Percentiles rank a stretch among this genome's conserved stretches.
Evolutionary conservation across 768 basidiomycete genomes (phyloP).

Genomic region (Clitopilus hobsonii): DNA sequence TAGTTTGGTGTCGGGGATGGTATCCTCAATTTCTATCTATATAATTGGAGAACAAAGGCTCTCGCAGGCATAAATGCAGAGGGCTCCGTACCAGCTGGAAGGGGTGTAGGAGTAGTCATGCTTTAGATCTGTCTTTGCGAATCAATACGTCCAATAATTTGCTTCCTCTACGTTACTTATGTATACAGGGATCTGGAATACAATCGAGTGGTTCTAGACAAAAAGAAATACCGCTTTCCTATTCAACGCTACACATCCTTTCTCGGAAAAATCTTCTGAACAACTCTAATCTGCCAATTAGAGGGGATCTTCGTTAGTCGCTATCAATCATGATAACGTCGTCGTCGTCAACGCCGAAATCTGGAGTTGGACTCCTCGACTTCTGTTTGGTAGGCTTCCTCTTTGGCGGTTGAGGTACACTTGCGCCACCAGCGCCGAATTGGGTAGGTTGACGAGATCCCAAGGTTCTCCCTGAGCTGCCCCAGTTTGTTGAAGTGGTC

Average conservation of each 20-base stretch:
- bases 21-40: slow-evolving; percentile 85
- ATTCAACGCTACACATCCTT: neutral
- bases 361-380: slow-evolving; percentile 66
- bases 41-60: slow-evolving; percentile 88
- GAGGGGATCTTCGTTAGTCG: slow-evolving; percentile 37
- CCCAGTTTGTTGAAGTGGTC: slow-evolving; percentile 34
- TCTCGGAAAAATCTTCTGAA: no score
- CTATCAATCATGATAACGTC: slow-evolving; percentile 84
- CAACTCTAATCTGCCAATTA: neutral
- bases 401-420: slow-evolving; percentile 40
- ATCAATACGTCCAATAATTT: neutral
- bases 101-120: slow-evolving; percentile 93
- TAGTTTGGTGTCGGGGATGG: slow-evolving; percentile 95
- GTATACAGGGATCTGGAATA: slow-evolving; percentile 1
- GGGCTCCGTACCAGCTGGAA: slow-evolving; percentile 55
- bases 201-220: slow-evolving; percentile 2
- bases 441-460: slow-evolving; percentile 38
- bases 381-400: slow-evolving; percentile 33
- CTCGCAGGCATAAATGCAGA: slow-evolving; percentile 65
- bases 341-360: slow-evolving; percentile 82
- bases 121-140: slow-evolving; percentile 39
- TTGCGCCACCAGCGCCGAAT: slow-evolving; percentile 53
- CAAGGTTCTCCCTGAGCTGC: slow-evolving; percentile 46
- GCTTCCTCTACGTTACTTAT: neutral
- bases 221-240: slow-evolving; percentile 9